Base-by-base conservation (phyloP, 495 filamentous ascomycete genomes). In the Aspergillus leporis region DNA sequence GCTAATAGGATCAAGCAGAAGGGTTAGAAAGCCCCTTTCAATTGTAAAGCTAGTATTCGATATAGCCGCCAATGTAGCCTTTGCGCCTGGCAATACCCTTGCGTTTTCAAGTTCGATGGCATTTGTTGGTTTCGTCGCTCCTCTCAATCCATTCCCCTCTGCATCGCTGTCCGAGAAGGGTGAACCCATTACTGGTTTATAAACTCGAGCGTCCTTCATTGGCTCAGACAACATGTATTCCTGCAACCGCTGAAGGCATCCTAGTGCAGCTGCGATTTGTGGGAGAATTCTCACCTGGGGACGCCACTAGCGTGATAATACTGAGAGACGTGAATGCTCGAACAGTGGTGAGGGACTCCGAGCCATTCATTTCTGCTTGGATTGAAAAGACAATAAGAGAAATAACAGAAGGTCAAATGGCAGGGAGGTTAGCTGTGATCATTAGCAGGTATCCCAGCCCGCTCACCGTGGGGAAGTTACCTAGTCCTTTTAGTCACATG, bases 1-100 rank as follows among this genome's bases (percentile, higher is more conserved):
- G 18, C 83, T 81, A 1, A 85, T 79, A 12, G 82, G 79, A 2
- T 83, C 84, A 30, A 81, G 64, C 14, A 86, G 66, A 66, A 83
- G 78, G 8, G 77, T 84, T 1, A 81, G 68, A n/a, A 71, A 61
- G 0, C 59, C 61, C 4, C 65, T 58, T n/a, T 62, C 59, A 41
- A 83, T 70, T 1, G 9, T 54, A 61, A 34, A 77, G 50, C 43
- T 31, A 25, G 43, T 31, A 5, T 45, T 18, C 10, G 19, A 7
- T 4, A 55, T 40, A n/a, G 36, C 36, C 9, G 36, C 2, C 10
- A 9, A 40, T 13, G 36, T 13, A 9, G 36, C 10, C 36, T 40
- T 40, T 3, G 36, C 3, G 9, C 36, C 16, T 40, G 36, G 36
- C 16, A 40, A 12, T 3, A 40, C 36, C 36, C 3, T 40, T 40